Evolutionary conservation across 768 basidiomycete species (phyloP).

Genomic region (Leucocoprinus leucothites): DNA sequence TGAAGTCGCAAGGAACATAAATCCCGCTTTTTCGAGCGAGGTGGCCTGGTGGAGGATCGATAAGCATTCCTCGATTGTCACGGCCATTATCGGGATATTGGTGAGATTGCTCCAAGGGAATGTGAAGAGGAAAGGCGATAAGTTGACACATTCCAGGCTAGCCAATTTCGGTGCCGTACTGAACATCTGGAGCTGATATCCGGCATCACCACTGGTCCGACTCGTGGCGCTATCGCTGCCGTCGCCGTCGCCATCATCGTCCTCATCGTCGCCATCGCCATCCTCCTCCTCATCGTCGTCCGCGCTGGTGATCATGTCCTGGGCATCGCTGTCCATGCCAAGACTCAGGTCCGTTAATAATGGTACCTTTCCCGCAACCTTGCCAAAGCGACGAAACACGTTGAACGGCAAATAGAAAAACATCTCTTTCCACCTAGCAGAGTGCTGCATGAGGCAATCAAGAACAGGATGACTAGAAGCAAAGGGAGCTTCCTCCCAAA

Average conservation of each 20-base stretch:
- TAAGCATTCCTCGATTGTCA: conserved; percentile 28
- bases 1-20: conserved; percentile 22
- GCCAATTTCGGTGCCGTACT: conserved; percentile 26
- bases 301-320: conserved; percentile 9
- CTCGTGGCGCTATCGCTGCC: background rate
- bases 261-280: background rate
- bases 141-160: conserved; percentile 32
- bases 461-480: conserved; percentile 24
- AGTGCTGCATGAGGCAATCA: conserved; percentile 27
- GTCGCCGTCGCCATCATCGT: background rate
- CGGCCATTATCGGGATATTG: conserved; percentile 29
- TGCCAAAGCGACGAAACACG: conserved; percentile 26
- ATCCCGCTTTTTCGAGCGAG: conserved; percentile 23
- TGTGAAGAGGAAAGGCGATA: conserved; percentile 28
- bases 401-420: conserved; percentile 31
- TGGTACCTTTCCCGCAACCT: conserved; percentile 25
- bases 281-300: background rate
- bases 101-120: conserved; percentile 32
- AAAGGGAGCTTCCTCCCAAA: conserved; percentile 31
- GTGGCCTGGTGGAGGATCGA: conserved; percentile 26
- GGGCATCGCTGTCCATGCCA: conserved; percentile 26
- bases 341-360: conserved; percentile 30
- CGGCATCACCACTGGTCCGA: background rate
- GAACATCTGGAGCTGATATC: conserved; percentile 24
- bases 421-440: conserved; percentile 29